Conservation (phyloP, 305 asterid genomes). For the Plantago lanceolata region DNA sequence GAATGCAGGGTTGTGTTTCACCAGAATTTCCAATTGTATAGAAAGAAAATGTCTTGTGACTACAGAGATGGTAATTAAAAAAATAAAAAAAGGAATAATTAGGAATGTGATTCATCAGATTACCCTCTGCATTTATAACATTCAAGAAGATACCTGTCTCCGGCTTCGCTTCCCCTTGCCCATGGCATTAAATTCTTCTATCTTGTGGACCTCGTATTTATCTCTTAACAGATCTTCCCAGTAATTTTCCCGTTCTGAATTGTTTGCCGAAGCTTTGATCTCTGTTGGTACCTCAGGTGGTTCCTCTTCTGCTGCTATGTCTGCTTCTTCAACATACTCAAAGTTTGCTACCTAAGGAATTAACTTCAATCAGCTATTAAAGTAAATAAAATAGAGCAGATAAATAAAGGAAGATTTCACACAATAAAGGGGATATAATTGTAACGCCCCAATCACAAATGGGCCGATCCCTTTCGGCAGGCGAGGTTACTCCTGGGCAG, state of each 20-base stretch:
- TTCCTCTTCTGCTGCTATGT: conserved; percentile 72
- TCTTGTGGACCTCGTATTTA: conserved; percentile 77
- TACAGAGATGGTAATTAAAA: background rate
- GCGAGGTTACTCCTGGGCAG: no score
- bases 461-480: no score
- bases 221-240: conserved; percentile 94
- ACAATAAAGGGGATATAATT: background rate
- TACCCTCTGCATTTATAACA: conserved; percentile 2
- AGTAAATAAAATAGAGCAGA: conserved; percentile 17
- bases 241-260: conserved; percentile 63
- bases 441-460: background rate
- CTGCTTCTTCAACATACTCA: conserved; percentile 80
- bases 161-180: conserved; percentile 98
- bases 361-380: conserved; percentile 24
- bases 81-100: no score
- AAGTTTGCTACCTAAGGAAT: conserved; percentile 87
- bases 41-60: background rate
- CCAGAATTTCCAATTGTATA: background rate
- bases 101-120: background rate
- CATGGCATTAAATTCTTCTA: conserved; percentile 83
- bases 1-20: background rate
- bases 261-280: conserved; percentile 52
- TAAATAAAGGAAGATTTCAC: background rate
- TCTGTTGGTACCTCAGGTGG: conserved; percentile 50
- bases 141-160: conserved; percentile 55